phyloP scores from a whole-genome alignment of 2,329 filamentous ascomycete genomes.

The Verticillium longisporum region DNA sequence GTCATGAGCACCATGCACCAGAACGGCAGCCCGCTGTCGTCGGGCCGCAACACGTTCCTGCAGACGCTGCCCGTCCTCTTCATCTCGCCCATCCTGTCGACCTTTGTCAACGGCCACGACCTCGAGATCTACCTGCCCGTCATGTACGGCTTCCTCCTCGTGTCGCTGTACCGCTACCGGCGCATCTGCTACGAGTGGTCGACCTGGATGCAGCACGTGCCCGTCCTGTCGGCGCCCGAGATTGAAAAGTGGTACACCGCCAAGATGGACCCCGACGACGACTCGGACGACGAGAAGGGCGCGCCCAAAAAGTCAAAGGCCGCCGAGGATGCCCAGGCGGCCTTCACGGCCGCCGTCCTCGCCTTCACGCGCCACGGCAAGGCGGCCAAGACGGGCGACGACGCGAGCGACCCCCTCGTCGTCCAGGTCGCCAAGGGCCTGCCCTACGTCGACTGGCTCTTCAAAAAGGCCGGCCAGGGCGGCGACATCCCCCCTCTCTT shows the following conservation, averaged over 20 bases:
- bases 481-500: constrained; percentile 20
- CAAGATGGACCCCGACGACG: constrained; percentile 15
- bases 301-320: constrained; percentile 7
- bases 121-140: constrained; percentile 48
- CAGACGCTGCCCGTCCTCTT: constrained; percentile 47
- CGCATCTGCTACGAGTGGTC: constrained; percentile 50
- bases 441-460: constrained; percentile 26
- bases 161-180: constrained; percentile 46
- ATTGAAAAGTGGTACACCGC: constrained; percentile 40
- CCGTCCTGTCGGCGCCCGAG: constrained; percentile 39
- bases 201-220: constrained; percentile 46
- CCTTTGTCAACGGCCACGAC: constrained; percentile 44
- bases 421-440: constrained; percentile 18
- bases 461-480: constrained; percentile 22
- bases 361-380: constrained; percentile 12
- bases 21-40: constrained; percentile 45
- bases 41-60: constrained; percentile 50
- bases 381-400: constrained; percentile 1
- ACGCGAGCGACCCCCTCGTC: constrained; percentile 13
- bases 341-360: constrained; percentile 28
- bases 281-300: constrained; percentile 13
- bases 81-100: constrained; percentile 49
- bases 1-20: constrained; percentile 46
- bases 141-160: constrained; percentile 43
- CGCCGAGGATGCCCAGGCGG: constrained; percentile 14